These are phyloP conservation scores for Sugiyamaella sp. DNA, from an alignment of 1,139 yeast species.

Conservation along the genomic window DNA sequence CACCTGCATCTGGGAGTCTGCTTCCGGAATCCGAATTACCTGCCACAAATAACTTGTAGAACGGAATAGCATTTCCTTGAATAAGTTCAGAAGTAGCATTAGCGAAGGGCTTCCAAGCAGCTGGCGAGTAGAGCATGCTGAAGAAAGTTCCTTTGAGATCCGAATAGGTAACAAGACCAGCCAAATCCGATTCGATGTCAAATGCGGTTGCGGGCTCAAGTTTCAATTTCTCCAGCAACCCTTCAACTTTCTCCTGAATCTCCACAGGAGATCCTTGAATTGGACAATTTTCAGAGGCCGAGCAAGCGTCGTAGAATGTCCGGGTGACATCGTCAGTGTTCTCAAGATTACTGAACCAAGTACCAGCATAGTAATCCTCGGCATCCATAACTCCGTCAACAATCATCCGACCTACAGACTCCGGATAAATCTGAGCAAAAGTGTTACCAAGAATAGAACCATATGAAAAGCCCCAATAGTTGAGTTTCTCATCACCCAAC, in stretches of 20 bases:
- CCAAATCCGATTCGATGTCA: conserved; percentile 15
- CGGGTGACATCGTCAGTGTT: conserved; percentile 22
- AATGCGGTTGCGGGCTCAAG: conserved; percentile 20
- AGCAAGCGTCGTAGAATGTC: conserved; percentile 21
- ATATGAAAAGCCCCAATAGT: conserved; percentile 28
- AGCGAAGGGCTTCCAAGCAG: conserved; percentile 19
- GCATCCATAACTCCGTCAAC: conserved; percentile 29
- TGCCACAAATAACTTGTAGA: conserved; percentile 1
- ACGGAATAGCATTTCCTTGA: conserved; percentile 18
- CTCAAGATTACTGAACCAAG: conserved; percentile 22
- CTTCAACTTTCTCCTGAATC: conserved; percentile 16
- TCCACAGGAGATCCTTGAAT: conserved; percentile 23
- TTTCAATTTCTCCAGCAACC: conserved; percentile 16
- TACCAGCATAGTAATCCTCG: conserved; percentile 26
- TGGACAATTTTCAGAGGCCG: conserved; percentile 24
- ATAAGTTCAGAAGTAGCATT: conserved; percentile 19
- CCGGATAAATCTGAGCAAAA: conserved; percentile 29
- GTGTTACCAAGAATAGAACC: conserved; percentile 29
- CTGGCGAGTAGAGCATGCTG: conserved; percentile 18
- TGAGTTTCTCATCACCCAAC: conserved; percentile 27
- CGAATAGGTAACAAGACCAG: conserved; percentile 21
- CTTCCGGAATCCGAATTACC: background rate
- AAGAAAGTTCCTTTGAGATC: conserved; percentile 17
- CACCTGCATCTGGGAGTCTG: conserved; percentile 17
- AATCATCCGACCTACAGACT: conserved; percentile 26